phyloP scores from a whole-genome alignment of 1,284 basidiomycete species.

The Ustilago tritici region DNA sequence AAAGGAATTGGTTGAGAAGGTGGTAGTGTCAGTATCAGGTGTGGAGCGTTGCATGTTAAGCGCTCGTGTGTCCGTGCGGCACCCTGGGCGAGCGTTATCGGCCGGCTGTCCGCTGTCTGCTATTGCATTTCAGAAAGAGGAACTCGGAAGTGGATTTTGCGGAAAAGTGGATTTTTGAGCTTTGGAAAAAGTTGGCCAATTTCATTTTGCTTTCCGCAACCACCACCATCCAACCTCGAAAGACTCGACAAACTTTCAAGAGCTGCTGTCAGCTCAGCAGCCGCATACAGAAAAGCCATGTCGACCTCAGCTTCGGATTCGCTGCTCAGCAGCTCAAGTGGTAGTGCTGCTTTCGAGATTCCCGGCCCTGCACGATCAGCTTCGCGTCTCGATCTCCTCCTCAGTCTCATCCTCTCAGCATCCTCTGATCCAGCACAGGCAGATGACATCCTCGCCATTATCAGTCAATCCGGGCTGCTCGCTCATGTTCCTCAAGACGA shows the following conservation, averaged over 20 bases:
- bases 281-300: conserved; percentile 1
- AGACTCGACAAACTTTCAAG: background rate
- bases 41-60: conserved; percentile 3
- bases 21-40: background rate
- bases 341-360: conserved; percentile 21
- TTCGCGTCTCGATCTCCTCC: conserved; percentile 37
- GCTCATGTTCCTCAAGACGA: conserved; percentile 23
- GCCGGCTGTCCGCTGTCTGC: conserved; percentile 11
- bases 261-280: conserved; percentile 1
- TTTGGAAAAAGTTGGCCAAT: background rate
- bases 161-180: background rate
- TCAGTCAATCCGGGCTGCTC: conserved; percentile 39
- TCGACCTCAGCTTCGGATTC: conserved; percentile 1
- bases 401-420: conserved; percentile 29
- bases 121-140: conserved; percentile 6
- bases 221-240: conserved; percentile 4
- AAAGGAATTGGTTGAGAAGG: background rate
- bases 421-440: conserved; percentile 16
- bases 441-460: conserved; percentile 26
- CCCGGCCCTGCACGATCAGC: conserved; percentile 28
- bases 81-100: conserved; percentile 5
- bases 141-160: conserved; percentile 28
- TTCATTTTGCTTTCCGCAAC: conserved; percentile 6
- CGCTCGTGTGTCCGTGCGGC: conserved; percentile 19
- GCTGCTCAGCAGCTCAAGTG: conserved; percentile 6